Evolutionary conservation across 2,329 filamentous ascomycete genomes (phyloP), one percentile per base, ranked within the genome.

Genomic region (Immersiporthe knoxdaviesiana): DNA sequence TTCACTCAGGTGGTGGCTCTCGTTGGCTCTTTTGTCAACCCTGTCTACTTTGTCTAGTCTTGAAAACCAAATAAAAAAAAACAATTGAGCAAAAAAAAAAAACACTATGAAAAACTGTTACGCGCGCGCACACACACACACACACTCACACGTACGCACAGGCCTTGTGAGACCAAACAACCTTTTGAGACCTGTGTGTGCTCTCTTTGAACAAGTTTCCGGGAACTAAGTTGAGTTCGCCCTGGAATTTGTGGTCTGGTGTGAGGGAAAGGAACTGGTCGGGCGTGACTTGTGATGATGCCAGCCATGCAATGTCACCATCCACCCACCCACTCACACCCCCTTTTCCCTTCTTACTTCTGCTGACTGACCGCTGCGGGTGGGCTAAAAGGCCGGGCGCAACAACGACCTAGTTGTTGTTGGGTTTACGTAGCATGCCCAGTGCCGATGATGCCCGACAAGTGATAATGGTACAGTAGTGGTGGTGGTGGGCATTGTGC

Each of bases 41-140:
- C 11, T 50, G 32, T 77, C 76, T 81, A 81, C 77, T 35, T 35
- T 81, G 82, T 78, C 80, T 82, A 81, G 82, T 81, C 67, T 74
- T 75, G 81, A 78, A 74, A 77, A n/a, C n/a, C n/a, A n/a, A 73
- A 81, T 4, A 4, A 35, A 4, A 35, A 78, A 74, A 77, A 73
- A 62, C 24, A 52, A 65, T n/a, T 54, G 39, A 66, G 59, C 68
- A 70, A 44, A 67, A 30, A n/a, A 37, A 39, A n/a, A n/a, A 41
- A 65, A 32, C 37, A 39, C 11, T 39, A 39, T 39, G 44, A 30
- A 30, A n/a, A 56, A 39, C n/a, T n/a, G n/a, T n/a, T n/a, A n/a
- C n/a, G n/a, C n/a, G n/a, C n/a, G n/a, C n/a, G n/a, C n/a, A n/a
- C n/a, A n/a, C n/a, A n/a, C n/a, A n/a, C n/a, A 14, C 14, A 14